phyloP scores from a whole-genome alignment of 169 alveolate genomes.

The Babesia bigemina region DNA sequence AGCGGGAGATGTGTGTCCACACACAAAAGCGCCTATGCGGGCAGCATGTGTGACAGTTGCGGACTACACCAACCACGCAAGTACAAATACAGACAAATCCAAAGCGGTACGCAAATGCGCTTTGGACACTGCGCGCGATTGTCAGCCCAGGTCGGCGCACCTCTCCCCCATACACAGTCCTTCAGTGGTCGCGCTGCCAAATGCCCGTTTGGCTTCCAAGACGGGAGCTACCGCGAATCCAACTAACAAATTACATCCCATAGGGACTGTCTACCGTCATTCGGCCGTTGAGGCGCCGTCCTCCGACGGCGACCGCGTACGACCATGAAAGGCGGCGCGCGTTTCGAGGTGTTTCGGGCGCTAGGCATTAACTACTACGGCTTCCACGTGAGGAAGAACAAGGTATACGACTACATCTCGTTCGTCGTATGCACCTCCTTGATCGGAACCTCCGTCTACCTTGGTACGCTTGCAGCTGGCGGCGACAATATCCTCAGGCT shows the following conservation, averaged over 20 bases:
- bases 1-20: background rate
- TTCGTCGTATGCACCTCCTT: conserved; percentile 51
- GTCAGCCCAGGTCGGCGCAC: background rate
- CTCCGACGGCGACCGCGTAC: background rate
- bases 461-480: conserved; percentile 42
- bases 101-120: background rate
- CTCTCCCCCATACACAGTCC: conserved; percentile 50
- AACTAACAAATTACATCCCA: background rate
- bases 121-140: background rate
- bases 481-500: conserved; percentile 26
- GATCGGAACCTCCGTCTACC: conserved; percentile 57
- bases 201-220: background rate
- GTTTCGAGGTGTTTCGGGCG: conserved; percentile 64
- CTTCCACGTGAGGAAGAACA: conserved; percentile 67
- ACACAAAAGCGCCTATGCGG: background rate
- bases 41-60: background rate
- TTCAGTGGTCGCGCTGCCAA: conserved; percentile 17
- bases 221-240: background rate
- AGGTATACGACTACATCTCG: conserved; percentile 61
- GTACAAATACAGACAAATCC: too few species aligned
- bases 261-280: too few species aligned
- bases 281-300: background rate
- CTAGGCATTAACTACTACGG: conserved; percentile 66
- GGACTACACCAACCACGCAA: background rate
- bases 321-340: conserved; percentile 59